Evolutionary conservation across 2,329 filamentous ascomycete genomes (phyloP), one percentile per base, ranked within the genome.

Genomic region (Scortechinia acanthostroma): DNA sequence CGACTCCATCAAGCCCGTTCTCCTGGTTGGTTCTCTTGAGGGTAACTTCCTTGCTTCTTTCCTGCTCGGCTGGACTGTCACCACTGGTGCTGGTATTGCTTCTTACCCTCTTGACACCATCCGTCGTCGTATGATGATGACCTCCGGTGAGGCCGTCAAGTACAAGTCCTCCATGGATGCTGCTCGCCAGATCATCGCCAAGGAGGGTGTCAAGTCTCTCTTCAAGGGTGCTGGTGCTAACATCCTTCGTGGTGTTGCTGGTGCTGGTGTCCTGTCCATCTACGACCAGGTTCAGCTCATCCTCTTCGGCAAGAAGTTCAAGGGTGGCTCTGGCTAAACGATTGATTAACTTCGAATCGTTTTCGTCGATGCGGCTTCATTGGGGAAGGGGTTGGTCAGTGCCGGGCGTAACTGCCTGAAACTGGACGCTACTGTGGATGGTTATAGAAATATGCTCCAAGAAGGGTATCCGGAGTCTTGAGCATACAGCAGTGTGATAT

Each of bases 41-140:
- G 91, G 91, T 78, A 96, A 91, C 88, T 98, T 98, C 91, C 78
- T 98, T 65, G 93, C 93, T 71, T 98, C 93, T 59, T 98, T 98
- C 90, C 66, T 81, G 68, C 93, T 98, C 74, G 93, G 93, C 70
- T 98, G 93, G 93, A 77, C 80, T 74, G 93, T 98, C 82, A 98
- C 93, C 78, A 98, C 93, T 71, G 93, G 87, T 94, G 93, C 93
- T 74, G 93, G 93, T 95, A 95, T 98, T 73, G 93, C 93, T 76
- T 97, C 93, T 66, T 98, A 98, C 83, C 93, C 93, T 78, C 90
- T 98, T 69, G 93, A 98, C 76, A 98, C 93, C 68, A 90, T 98
- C 80, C 93, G 93, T 83, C 91, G 93, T 84, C 93, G 93, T 79
- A 98, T 98, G 93, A 98, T 98, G 93, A 98, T 98, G 93, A 98